These are phyloP conservation scores for Candida tallmaniae DNA, from an alignment of 805 yeast species.

Conservation along the genomic window DNA sequence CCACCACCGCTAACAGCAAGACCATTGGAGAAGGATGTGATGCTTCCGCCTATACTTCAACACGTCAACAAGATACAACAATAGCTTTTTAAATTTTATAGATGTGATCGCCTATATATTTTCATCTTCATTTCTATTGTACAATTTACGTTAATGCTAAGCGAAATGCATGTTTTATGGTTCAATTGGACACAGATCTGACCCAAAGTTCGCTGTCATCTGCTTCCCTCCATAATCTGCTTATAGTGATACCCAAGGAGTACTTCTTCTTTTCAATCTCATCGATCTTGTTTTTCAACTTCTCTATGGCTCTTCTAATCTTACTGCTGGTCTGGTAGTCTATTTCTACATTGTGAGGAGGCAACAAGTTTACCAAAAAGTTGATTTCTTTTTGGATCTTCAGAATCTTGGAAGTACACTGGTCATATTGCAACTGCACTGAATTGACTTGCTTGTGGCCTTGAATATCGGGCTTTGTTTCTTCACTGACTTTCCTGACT, in stretches of 20 bases:
- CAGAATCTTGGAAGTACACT: slow-evolving; percentile 23
- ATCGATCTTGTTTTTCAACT: slow-evolving; percentile 35
- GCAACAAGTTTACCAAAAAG: slow-evolving; percentile 35
- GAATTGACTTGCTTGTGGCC: slow-evolving; percentile 10
- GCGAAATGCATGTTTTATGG: no score
- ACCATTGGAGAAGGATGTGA: slow-evolving; percentile 4
- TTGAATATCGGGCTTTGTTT: slow-evolving; percentile 2
- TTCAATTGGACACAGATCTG: slow-evolving; percentile 15
- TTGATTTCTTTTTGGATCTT: slow-evolving; percentile 38
- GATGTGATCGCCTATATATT: no score
- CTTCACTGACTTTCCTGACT: slow-evolving; percentile 30
- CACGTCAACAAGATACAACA: slow-evolving; percentile 2
- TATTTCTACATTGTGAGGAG: slow-evolving; percentile 41
- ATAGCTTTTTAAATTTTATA: no score
- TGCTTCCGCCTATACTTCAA: slow-evolving; percentile 10
- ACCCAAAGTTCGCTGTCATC: slow-evolving; percentile 43
- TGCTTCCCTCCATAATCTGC: slow-evolving; percentile 40
- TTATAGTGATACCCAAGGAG: slow-evolving; percentile 36
- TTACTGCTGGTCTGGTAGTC: slow-evolving; percentile 39
- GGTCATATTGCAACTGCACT: slow-evolving; percentile 33
- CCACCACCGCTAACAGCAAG: slow-evolving; percentile 1
- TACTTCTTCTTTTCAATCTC: slow-evolving; percentile 40
- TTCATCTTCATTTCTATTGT: background rate
- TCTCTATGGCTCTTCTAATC: slow-evolving; percentile 37
- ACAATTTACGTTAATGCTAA: no score